Conservation (phyloP, 139 green algal genomes). For the Coccomyxa sp. region DNA sequence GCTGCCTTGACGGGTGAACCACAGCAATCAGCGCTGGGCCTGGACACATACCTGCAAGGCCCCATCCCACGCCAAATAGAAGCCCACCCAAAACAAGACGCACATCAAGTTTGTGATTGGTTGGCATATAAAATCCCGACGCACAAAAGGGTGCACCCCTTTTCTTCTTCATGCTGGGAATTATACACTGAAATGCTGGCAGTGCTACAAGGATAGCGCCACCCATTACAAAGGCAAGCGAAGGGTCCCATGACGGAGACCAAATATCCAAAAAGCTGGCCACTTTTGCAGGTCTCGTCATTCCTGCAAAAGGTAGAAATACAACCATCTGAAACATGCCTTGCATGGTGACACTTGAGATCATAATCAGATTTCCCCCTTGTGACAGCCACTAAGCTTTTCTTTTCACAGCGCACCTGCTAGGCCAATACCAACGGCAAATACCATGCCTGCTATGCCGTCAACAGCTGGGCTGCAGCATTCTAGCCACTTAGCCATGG, state of each 20-base stretch:
- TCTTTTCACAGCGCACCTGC: no score
- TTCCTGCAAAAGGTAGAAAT: constrained; percentile 32
- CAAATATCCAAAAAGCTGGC: constrained; percentile 21
- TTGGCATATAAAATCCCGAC: constrained; percentile 37
- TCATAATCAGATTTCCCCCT: no score
- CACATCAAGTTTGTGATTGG: constrained; percentile 41
- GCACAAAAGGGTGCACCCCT: constrained; percentile 8
- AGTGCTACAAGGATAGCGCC: constrained; percentile 57
- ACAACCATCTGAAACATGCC: no score
- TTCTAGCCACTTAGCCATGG: no score
- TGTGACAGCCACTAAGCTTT: no score
- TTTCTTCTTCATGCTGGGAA: constrained; percentile 4
- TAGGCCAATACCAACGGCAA: no score
- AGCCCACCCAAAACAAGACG: constrained; percentile 57
- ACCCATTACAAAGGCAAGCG: constrained; percentile 74
- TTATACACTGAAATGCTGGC: constrained; percentile 34
- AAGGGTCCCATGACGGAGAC: constrained; percentile 46
- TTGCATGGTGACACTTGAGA: no score
- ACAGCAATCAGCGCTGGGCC: constrained; percentile 59
- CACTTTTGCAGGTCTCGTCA: constrained; percentile 69
- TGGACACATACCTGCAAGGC: constrained; percentile 69
- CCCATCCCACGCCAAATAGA: constrained; percentile 79
- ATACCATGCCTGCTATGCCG: no score
- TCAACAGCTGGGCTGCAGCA: no score
- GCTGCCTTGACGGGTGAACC: constrained; percentile 18